Evolutionary conservation across 768 basidiomycete genomes (phyloP).

Genomic region (Leccinum ochraceum): DNA sequence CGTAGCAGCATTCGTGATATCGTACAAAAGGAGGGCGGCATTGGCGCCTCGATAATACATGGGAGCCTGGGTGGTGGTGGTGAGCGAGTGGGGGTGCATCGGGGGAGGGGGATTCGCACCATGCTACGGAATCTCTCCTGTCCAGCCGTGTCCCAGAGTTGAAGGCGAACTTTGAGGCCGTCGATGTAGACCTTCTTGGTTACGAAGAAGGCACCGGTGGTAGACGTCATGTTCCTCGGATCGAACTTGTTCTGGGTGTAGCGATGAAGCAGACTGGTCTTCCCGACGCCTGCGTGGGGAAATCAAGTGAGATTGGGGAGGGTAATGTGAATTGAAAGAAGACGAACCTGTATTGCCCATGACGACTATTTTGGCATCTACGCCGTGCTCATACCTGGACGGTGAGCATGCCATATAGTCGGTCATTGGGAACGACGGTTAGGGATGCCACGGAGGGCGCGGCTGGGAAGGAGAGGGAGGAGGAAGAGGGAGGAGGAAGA

Average conservation of each 20-base stretch:
- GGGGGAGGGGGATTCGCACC: slow-evolving; percentile 45
- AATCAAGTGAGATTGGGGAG: slow-evolving; percentile 16
- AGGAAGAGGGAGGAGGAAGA: slow-evolving; percentile 33
- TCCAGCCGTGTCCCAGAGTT: slow-evolving; percentile 93
- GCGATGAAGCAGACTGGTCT: slow-evolving; percentile 87
- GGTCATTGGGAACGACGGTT: slow-evolving; percentile 45
- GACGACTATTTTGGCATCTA: slow-evolving; percentile 95
- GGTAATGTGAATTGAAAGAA: slow-evolving; percentile 12
- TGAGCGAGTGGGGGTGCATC: slow-evolving; percentile 15
- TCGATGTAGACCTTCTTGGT: slow-evolving; percentile 89
- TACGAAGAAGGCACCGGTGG: slow-evolving; percentile 91
- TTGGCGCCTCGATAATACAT: slow-evolving; percentile 98
- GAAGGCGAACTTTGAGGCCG: slow-evolving; percentile 81
- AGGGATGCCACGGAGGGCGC: slow-evolving; percentile 50
- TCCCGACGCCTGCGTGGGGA: slow-evolving; percentile 70
- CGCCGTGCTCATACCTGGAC: slow-evolving; percentile 75
- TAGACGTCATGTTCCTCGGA: slow-evolving; percentile 85
- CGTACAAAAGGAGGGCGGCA: slow-evolving; percentile 91
- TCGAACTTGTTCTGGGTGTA: slow-evolving; percentile 92
- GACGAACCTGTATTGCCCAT: slow-evolving; percentile 77
- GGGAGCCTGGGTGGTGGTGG: slow-evolving; percentile 60
- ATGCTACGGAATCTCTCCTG: slow-evolving; percentile 92
- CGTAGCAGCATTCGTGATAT: slow-evolving; percentile 86
- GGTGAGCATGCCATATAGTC: slow-evolving; percentile 56
- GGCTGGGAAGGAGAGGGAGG: slow-evolving; percentile 34